A percentile compares a stretch with the other conserved stretches of the same genome.
These are phyloP conservation scores for Sporobolus alterniflorus DNA, from an alignment of 202 grass and related monocot genomes.

Conservation along the genomic window DNA sequence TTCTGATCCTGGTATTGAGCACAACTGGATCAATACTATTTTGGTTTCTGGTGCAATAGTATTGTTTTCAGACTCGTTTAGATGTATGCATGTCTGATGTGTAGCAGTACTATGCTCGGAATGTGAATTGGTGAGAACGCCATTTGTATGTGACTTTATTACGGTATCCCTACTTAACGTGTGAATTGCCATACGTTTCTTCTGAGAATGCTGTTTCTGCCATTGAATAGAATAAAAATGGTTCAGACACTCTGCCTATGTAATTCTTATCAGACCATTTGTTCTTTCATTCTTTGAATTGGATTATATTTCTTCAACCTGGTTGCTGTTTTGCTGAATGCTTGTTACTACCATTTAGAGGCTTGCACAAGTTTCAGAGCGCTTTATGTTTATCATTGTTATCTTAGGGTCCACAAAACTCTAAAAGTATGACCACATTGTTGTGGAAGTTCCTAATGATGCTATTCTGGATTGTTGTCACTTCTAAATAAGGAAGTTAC, in stretches of 20 bases:
- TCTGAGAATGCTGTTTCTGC: not conserved
- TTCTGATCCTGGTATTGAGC: constrained; percentile 31
- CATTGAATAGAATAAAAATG: not conserved
- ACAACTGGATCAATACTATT: not conserved
- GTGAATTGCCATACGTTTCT: constrained; percentile 1
- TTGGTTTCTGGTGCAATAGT: constrained; percentile 5
- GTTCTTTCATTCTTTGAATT: constrained; percentile 1
- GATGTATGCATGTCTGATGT: constrained; percentile 36
- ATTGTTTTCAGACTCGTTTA: constrained; percentile 11
- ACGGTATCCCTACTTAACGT: not conserved
- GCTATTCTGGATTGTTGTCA: not conserved
- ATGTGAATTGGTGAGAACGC: constrained; percentile 19
- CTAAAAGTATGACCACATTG: not conserved
- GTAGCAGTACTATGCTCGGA: constrained; percentile 12
- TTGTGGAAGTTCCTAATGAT: not conserved
- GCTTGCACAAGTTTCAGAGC: not conserved
- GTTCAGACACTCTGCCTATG: not conserved
- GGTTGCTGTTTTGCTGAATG: not conserved
- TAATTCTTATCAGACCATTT: no score
- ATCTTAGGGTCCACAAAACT: not conserved
- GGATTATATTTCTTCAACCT: not conserved
- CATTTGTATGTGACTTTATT: constrained; percentile 27
- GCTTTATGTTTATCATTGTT: not conserved
- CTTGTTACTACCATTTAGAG: not conserved
- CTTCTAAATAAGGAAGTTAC: constrained; percentile 6